A percentile compares a stretch with the other conserved stretches of the same genome.
phyloP scores from a whole-genome alignment of 139 green algal species.

The Gonium pectorale region DNA sequence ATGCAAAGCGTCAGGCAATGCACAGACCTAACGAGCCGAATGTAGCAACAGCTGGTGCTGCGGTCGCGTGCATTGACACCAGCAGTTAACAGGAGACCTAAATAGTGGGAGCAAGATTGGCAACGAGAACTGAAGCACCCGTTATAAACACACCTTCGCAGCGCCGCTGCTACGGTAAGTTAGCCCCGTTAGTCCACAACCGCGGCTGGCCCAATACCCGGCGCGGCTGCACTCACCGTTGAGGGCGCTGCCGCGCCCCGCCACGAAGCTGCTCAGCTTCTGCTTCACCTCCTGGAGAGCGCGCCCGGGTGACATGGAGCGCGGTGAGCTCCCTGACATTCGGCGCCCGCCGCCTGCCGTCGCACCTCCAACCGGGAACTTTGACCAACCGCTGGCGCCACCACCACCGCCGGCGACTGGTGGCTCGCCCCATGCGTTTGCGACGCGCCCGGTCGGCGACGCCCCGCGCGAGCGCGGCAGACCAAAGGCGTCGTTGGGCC shows the following conservation, averaged over 20 bases:
- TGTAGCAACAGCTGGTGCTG: too few relatives aligned
- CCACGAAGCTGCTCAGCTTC: constrained; percentile 68
- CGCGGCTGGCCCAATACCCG: too few relatives aligned
- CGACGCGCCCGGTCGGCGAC: not conserved
- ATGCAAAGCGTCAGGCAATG: too few relatives aligned
- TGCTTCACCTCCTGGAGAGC: constrained; percentile 81
- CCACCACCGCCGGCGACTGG: not conserved
- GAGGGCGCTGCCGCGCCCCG: not conserved
- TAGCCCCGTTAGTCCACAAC: too few relatives aligned
- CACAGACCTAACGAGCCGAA: too few relatives aligned
- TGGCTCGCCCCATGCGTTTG: not conserved
- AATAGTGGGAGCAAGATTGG: too few relatives aligned
- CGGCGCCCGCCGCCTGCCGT: not conserved
- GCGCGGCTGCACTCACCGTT: not conserved
- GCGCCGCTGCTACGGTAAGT: too few relatives aligned
- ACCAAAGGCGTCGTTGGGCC: not conserved
- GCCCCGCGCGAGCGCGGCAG: constrained; percentile 5
- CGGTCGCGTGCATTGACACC: too few relatives aligned
- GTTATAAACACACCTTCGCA: too few relatives aligned
- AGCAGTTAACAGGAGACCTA: too few relatives aligned
- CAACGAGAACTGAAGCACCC: too few relatives aligned
- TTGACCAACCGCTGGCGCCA: constrained; percentile 39
- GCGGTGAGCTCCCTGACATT: constrained; percentile 39
- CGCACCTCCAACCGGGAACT: constrained; percentile 41
- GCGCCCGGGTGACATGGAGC: constrained; percentile 71